Evolutionary conservation across 495 filamentous ascomycete genomes (phyloP), one percentile per base, ranked within the genome.

Genomic region (Aspergillus kassunensis): DNA sequence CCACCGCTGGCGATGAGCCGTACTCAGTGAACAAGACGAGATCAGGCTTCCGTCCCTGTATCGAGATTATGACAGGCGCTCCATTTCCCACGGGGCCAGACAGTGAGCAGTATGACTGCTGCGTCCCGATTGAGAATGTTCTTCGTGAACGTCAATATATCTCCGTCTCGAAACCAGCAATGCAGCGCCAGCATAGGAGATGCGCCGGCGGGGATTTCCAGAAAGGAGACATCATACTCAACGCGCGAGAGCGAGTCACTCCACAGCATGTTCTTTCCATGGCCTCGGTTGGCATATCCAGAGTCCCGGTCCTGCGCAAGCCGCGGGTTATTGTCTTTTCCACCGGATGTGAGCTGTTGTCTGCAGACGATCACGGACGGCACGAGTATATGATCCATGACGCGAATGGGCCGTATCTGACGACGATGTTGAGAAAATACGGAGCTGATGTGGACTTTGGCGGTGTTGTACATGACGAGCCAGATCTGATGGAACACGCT

Each of bases 51-150:
- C 31, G 19, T 29, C 42, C 49, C 2, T 59, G 56, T 27, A 42
- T 55, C 9, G 56, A 59, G 25, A 52, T 59, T 15, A 59, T 59
- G 56, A 59, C 51, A 4, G 56, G 56, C 15, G 51, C 51, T 7
- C 39, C 19, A n/a, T 54, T 59, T 27, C 56, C 51, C 15, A 8
- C 7, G 7, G 34, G 27, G 3, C 18, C 10, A 18, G 35, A 20
- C 0, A 4, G 30, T 24, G 31, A 41, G n/a, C 40, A 13, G 20
- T 54, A 55, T 12, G 51, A 59, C 39, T 55, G 47, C 18, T 51
- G 46, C 27, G 51, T 59, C 10, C 44, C 29, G 8, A 8, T 47
- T 5, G 56, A 59, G 44, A 51, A 59, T 27, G 51, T 50, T 4
- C 27, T 39, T 23, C 52, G 47, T 1, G 18, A 30, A n/a, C 30